Base-by-base conservation (phyloP, 148 eudicot species). In the Linanthus parryae region DNA sequence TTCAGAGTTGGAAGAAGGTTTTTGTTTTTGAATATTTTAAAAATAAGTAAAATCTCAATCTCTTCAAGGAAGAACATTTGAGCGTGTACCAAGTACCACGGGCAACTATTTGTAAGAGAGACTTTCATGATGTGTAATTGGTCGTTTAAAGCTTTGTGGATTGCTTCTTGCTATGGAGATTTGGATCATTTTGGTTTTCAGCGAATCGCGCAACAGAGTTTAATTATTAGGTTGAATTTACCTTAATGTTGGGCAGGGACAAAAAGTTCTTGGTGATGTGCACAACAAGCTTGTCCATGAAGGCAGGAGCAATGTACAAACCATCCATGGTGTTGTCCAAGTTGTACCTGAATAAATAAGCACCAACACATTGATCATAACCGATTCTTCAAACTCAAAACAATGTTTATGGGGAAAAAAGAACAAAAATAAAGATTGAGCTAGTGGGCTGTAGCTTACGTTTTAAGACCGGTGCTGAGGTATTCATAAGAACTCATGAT, bases 281-380 rank as follows among this genome's bases (percentile, higher is more conserved):
- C 50, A 90, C 91, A 45, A 83, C 73, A 51, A 90, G 83, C 81
- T 90, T 90, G 87, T 90, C 97, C 97, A 90, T 82, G 82, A 90
- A 90, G 11, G 95, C 95, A 0, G 95, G 97, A 34, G 97, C 97
- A 31, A 90, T 90, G 82, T 90, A 90, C 22, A 73, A 70, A 41
- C 89, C 91, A 54, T 75, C 84, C 67, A 75, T 39, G 37, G 31
- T 73, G 70, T 90, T 90, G 85, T 90, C 97, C 56, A 90, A 26
- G 47, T 63, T 56, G 71, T 82, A 84, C 58, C 82, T 82, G 57
- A 23, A 66, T 5, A 13, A 54, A 15, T 0, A 49, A 45, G 11
- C 26, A 52, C 24, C 11, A 15, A 18, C 39, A 1, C 2, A 38
- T 9, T n/a, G 38, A 49, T 49, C 51, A 8, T 21, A 24, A 36